A percentile compares a stretch with the other conserved stretches of the same genome.
Evolutionary conservation across 306 rosid species (phyloP).

Genomic region (Calophaca sinica): DNA sequence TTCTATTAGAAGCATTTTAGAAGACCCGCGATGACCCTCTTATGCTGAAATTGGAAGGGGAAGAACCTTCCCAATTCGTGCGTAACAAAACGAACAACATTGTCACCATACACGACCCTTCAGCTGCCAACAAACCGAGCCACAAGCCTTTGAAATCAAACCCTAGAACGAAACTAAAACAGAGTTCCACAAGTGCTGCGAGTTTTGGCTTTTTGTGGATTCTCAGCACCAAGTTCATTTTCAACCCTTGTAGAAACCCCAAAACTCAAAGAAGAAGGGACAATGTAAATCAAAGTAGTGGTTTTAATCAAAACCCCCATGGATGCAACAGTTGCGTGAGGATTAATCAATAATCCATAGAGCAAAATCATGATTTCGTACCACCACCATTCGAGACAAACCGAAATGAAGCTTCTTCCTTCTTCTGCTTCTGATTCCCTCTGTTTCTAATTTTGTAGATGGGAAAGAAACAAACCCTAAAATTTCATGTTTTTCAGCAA

Average conservation of each 20-base stretch:
- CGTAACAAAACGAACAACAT: background rate
- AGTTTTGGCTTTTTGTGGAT: slow-evolving; percentile 27
- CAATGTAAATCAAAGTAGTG: slow-evolving; percentile 48
- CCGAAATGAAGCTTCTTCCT: slow-evolving; percentile 52
- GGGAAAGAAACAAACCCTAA: too few relatives aligned
- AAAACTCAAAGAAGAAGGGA: slow-evolving; percentile 47
- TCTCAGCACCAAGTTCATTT: slow-evolving; percentile 47
- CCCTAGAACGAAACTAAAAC: slow-evolving; percentile 53
- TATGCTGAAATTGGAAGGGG: too few relatives aligned
- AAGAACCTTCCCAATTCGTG: slow-evolving; percentile 85
- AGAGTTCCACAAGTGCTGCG: slow-evolving; percentile 39
- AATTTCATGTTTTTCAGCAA: too few relatives aligned
- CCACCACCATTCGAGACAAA: slow-evolving; percentile 64
- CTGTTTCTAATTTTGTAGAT: too few relatives aligned
- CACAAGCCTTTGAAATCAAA: slow-evolving; percentile 1
- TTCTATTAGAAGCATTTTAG: too few relatives aligned
- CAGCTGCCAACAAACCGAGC: too few relatives aligned
- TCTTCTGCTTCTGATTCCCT: too few relatives aligned
- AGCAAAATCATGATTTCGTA: slow-evolving; percentile 54
- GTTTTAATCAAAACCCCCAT: slow-evolving; percentile 57
- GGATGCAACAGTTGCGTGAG: slow-evolving; percentile 49
- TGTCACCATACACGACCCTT: too few relatives aligned
- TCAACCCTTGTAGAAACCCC: slow-evolving; percentile 54
- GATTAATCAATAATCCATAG: slow-evolving; percentile 42
- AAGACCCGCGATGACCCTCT: too few relatives aligned